Conservation (phyloP, 768 basidiomycete genomes). For the Boletus vermiculosoides region DNA sequence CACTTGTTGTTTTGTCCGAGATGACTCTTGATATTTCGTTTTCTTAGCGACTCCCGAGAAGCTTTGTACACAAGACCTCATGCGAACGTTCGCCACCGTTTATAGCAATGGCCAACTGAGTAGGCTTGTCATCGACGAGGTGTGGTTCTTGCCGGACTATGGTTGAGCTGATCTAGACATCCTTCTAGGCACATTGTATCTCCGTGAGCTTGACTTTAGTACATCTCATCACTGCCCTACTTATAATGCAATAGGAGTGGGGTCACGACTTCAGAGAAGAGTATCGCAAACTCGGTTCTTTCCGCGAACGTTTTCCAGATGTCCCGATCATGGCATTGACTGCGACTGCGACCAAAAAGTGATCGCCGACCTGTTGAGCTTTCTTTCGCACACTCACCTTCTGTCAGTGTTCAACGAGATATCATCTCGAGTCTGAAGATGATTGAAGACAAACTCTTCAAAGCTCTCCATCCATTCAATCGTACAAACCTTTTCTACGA, state of each 20-base stretch:
- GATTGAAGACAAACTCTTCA: conserved; percentile 51
- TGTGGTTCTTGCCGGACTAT: conserved; percentile 27
- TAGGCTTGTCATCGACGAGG: conserved; percentile 81
- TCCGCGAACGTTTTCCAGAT: conserved; percentile 61
- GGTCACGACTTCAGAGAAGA: conserved; percentile 78
- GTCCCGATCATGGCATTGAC: conserved; percentile 89
- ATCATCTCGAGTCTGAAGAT: conserved; percentile 69
- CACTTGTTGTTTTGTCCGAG: no score
- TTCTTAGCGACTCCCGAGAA: no score
- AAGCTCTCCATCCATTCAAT: conserved; percentile 78
- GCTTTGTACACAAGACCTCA: no score
- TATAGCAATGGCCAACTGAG: conserved; percentile 60
- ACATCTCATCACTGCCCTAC: neutral
- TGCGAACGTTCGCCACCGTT: conserved; percentile 44
- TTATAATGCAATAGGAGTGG: conserved; percentile 61
- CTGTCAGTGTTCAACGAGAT: conserved; percentile 65
- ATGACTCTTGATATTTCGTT: no score
- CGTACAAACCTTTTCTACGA: conserved; percentile 80
- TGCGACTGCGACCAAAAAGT: conserved; percentile 76
- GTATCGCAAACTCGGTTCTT: conserved; percentile 68
- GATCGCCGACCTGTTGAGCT: neutral
- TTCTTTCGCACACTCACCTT: conserved; percentile 4
- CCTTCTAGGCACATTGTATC: conserved; percentile 74
- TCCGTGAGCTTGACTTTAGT: conserved; percentile 46
- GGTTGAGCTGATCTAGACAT: conserved; percentile 3